Base-by-base conservation (phyloP, 228 moss, liverwort and hornwort species). In the Sphagnum magellanicum region DNA sequence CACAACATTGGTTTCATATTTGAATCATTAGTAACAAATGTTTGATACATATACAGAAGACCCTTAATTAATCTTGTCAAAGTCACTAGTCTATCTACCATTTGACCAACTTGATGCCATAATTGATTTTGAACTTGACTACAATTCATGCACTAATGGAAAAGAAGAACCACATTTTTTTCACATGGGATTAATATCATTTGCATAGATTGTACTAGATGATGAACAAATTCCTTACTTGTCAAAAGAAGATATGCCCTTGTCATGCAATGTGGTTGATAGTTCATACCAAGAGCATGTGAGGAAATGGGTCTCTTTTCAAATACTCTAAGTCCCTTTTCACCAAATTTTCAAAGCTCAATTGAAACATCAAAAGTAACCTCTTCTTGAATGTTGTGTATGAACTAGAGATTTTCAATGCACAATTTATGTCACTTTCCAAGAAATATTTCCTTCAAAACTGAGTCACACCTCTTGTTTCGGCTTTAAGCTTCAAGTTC, bases 401-500 rank as follows among this genome's bases (percentile, higher is more conserved):
- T 52, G 65, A 63, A 13, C 74, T 70, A 6, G 5, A 65, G 1
- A 32, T 32, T 0, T 0, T 32, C 32, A 32, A 32, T 32, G 32
- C 32, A 50, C 64, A 72, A 74, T 70, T 79, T 67, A 69, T 76
- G 46, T 77, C 81, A 16, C 70, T 81, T 52, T 85, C 81, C 6
- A 85, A 67, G 32, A 85, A 79, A 59, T 85, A 81, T 67, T 85
- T 85, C 62, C 79, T 85, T 67, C 72, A 81, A 67, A 85, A 76
- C 63, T 76, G 53, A 55, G 1, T 7, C 12, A 7, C 53, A 55
- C 12, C 81, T 6, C 72, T 74, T 16, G 62, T 15, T 50, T 16
- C 1, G 1, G 32, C 0, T 32, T 32, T 48, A 65, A 53, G 32
- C 32, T 32, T 49, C 10, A 0, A 72, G 46, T 1, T 49, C 64